Evolutionary conservation across 306 rosid species (phyloP), one percentile per base, ranked within the genome.

Genomic region (Prunus mira): DNA sequence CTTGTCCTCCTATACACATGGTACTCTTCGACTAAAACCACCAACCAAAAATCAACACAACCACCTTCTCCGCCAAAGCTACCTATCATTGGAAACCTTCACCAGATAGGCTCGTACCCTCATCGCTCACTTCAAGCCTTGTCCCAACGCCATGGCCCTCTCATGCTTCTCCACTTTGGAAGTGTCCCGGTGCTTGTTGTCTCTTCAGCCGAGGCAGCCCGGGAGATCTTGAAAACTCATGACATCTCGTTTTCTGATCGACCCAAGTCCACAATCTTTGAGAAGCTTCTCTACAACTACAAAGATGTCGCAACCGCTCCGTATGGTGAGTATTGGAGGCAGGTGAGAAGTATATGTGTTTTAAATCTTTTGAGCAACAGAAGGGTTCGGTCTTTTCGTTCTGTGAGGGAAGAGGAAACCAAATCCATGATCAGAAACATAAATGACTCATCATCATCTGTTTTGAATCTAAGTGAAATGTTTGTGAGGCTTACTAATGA

Each of bases 301-400:
- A 88, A 77, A 66, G 89, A 85, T n/a, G 45, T 88, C 2, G 1
- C 80, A 0, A 2, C 49, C 1, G 79, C 91, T 0, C 84, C 73
- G 10, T 88, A 88, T 17, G 87, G 91, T 0, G 86, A 85, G 28
- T 85, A 85, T 47, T 85, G 87, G 87, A 87, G 87, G 69, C 84
- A 83, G 2, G 14, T 73, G 58, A 85, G 76, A 41, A 83, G 81
- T 17, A 7, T 83, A 7, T 71, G 71, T 0, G 82, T 82, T 5
- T 30, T 79, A 4, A 78, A 83, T 10, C 81, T 86, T 5, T 43
- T 86, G 38, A 83, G 82, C 72, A 61, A 27, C 82, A 83, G 81
- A 50, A 83, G 70, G 70, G 82, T 83, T 27, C 75, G 51, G 22
- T 86, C 87, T 4, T 86, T 84, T n/a, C 75, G 81, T 0, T 3